Conservation (phyloP, 495 filamentous ascomycete species). For the Penicillium verhagenii region DNA sequence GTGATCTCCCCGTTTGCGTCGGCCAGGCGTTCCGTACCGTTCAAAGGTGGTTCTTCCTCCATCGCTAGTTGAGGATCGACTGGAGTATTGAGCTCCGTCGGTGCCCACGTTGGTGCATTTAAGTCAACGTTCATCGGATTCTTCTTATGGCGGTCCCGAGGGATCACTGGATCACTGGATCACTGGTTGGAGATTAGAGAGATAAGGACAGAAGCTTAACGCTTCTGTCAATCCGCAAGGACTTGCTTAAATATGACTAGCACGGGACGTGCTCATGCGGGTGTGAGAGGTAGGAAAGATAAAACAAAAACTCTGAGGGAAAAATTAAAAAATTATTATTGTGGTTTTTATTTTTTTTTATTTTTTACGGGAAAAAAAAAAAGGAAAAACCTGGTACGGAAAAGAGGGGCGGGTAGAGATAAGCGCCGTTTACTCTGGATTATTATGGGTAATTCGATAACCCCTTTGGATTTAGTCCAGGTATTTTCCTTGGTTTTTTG, state of each 20-base stretch:
- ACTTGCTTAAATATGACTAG: slow-evolving; percentile 3
- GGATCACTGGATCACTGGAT: neutral
- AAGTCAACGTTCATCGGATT: slow-evolving; percentile 2
- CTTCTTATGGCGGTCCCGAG: neutral
- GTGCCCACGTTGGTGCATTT: slow-evolving; percentile 4
- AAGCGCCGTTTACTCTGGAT: neutral
- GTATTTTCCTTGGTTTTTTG: neutral
- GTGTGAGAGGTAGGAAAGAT: neutral
- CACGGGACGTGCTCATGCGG: slow-evolving; percentile 4
- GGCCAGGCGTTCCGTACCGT: slow-evolving; percentile 19
- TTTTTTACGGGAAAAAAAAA: neutral
- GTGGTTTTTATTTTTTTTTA: too few species aligned
- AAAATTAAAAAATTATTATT: too few species aligned
- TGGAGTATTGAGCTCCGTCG: slow-evolving; percentile 5
- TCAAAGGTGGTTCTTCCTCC: slow-evolving; percentile 1
- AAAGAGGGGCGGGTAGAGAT: neutral
- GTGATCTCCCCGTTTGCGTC: slow-evolving; percentile 34
- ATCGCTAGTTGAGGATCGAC: slow-evolving; percentile 1
- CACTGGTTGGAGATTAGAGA: neutral
- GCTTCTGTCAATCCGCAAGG: slow-evolving; percentile 4
- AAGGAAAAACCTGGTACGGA: neutral
- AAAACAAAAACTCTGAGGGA: neutral
- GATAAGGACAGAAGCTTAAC: slow-evolving; percentile 3
- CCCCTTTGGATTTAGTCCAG: too few species aligned
- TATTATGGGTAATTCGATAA: too few species aligned